Percentiles rank a stretch among this genome's conserved stretches.
Conservation (phyloP, 345 rosid species). For the Hibiscus mutabilis region DNA sequence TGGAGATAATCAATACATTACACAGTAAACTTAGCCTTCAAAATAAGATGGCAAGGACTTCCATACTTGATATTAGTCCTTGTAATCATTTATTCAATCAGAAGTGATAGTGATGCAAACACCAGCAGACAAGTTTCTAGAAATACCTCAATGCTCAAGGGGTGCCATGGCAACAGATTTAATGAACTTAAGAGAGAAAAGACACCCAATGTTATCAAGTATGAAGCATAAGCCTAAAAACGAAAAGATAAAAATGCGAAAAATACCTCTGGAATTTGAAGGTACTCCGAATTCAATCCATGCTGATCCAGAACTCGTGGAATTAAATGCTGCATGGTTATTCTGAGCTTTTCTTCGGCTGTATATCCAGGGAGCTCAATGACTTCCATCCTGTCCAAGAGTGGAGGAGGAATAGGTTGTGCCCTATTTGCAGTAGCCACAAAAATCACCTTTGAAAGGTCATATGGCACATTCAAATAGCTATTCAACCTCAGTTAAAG, state of each 20-base stretch:
- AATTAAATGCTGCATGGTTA: constrained; percentile 88
- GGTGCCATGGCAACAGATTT: background rate
- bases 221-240: background rate
- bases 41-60: background rate
- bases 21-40: too few relatives aligned
- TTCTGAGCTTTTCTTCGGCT: constrained; percentile 86
- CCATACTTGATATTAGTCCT: background rate
- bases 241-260: background rate
- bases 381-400: constrained; percentile 94
- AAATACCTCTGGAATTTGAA: constrained; percentile 89
- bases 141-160: background rate
- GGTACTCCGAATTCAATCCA: constrained; percentile 76
- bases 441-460: constrained; percentile 92
- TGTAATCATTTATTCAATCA: background rate
- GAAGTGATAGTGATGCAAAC: background rate
- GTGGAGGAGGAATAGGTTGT: constrained; percentile 97
- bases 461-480: constrained; percentile 95
- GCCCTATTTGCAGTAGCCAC: constrained; percentile 92
- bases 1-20: too few relatives aligned
- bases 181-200: background rate
- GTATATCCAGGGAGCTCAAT: constrained; percentile 98
- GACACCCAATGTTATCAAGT: background rate
- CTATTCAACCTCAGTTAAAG: constrained; percentile 56
- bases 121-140: background rate
- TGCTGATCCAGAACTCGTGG: constrained; percentile 96